These are phyloP conservation scores for Berkeleyomyces basicola DNA, from an alignment of 2,329 filamentous ascomycete genomes.

Conservation along the genomic window DNA sequence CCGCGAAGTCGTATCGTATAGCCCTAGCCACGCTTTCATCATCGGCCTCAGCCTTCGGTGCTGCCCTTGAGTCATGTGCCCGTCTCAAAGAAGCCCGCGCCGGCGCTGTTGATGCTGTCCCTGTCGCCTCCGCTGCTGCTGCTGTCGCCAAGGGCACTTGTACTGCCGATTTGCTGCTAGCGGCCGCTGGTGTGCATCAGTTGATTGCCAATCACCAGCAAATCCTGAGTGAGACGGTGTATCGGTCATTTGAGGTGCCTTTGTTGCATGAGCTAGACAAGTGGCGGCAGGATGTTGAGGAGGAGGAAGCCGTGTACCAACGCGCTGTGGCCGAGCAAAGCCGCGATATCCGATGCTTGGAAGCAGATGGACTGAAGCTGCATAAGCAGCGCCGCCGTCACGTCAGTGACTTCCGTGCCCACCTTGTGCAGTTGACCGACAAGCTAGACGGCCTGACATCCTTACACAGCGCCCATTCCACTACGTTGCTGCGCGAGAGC, in stretches of 20 bases:
- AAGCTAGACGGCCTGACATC: constrained; percentile 46
- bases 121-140: constrained; percentile 21
- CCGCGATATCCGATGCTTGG: constrained; percentile 44
- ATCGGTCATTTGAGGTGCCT: constrained; percentile 50
- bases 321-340: constrained; percentile 36
- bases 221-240: constrained; percentile 52
- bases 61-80: constrained; percentile 50
- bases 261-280: constrained; percentile 52
- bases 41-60: constrained; percentile 46
- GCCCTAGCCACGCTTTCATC: constrained; percentile 44
- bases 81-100: constrained; percentile 49
- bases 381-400: constrained; percentile 43
- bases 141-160: constrained; percentile 32
- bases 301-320: constrained; percentile 45
- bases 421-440: constrained; percentile 45
- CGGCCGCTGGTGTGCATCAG: constrained; percentile 48
- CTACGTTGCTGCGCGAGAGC: constrained; percentile 41
- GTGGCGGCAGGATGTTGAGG: constrained; percentile 46
- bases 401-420: constrained; percentile 43
- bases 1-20: constrained; percentile 46
- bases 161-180: constrained; percentile 46
- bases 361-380: constrained; percentile 47
- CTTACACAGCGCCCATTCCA: constrained; percentile 43
- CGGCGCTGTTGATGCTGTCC: constrained; percentile 30
- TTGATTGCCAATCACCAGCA: constrained; percentile 54